phyloP scores from a whole-genome alignment of 164 flowering plant genomes.

The Liriodendron chinense region DNA sequence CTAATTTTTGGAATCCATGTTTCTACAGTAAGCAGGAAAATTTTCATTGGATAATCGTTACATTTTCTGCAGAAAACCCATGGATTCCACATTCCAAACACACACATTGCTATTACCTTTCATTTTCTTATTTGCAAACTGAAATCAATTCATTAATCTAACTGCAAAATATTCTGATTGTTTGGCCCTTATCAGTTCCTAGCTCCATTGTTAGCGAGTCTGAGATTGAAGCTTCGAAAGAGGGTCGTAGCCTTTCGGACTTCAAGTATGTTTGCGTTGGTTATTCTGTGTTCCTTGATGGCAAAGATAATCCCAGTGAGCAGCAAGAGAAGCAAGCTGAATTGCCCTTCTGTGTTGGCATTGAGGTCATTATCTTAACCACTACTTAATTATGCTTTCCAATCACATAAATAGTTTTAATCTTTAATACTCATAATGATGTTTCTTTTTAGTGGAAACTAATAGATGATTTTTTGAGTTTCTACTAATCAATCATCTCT shows the following conservation, averaged over 20 bases:
- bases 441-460: not conserved
- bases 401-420: not conserved
- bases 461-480: not conserved
- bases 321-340: constrained; percentile 29
- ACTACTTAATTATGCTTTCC: not conserved
- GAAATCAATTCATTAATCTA: no score
- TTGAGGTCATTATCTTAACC: constrained; percentile 45
- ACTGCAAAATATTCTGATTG: not conserved
- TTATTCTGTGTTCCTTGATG: constrained; percentile 51
- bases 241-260: constrained; percentile 47
- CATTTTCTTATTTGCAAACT: no score
- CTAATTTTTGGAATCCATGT: no score
- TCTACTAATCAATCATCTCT: not conserved
- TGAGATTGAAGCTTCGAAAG: constrained; percentile 55
- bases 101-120: no score
- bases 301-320: constrained; percentile 26
- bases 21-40: no score
- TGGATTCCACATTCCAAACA: no score
- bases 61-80: no score
- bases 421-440: not conserved
- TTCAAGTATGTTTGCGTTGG: constrained; percentile 69
- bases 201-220: constrained; percentile 41
- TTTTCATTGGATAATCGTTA: no score
- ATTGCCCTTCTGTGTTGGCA: constrained; percentile 61
- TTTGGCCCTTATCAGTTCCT: constrained; percentile 38